Evolutionary conservation across 2,329 filamentous ascomycete species (phyloP), one percentile per base, ranked within the genome.

Genomic region (Diaporthe sp.): DNA sequence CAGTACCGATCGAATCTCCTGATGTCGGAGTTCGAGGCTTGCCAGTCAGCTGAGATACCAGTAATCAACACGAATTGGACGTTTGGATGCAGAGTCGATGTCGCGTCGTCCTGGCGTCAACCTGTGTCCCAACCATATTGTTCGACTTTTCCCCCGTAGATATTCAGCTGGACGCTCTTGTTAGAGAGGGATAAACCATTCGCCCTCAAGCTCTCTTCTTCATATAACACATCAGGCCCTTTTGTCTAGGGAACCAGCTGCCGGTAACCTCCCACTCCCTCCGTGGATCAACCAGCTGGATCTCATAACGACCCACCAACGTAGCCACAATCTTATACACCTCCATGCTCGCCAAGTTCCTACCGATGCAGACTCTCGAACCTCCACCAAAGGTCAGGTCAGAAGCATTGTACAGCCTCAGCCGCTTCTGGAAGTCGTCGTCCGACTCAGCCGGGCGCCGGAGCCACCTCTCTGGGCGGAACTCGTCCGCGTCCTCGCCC

Each of bases 221-320:
- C 12, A 59, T 2, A 27, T 17, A 2, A 19, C 56, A 59, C 3
- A 39, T 5, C 4, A 59, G 35, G 10, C 56, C 56, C n/a, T 25
- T 59, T 4, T 59, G 56, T 15, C 56, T 27, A 4, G 56, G 35
- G n/a, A 59, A 59, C 56, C 56, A 59, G 35, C 35, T 39, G 22
- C 56, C 56, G 1, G n/a, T 59, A 2, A 59, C 35, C 56, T 59
- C 56, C 56, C 80, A 81, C 12, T 58, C 71, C 19, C 59, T 66
- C 8, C 27, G 13, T 30, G 71, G 55, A 56, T 44, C 44, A 25
- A 35, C 71, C 17, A 70, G 65, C 71, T 70, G 44, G 25, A 74
- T 65, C 47, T 65, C 58, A 51, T 71, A 71, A 5, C 58, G 61
- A 10, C 59, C 25, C 17, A 74, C 32, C 50, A 74, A 63, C 51